These are phyloP conservation scores for Cyclotella baltica DNA, from an alignment of 108 stramenopile genomes.

Conservation along the genomic window DNA sequence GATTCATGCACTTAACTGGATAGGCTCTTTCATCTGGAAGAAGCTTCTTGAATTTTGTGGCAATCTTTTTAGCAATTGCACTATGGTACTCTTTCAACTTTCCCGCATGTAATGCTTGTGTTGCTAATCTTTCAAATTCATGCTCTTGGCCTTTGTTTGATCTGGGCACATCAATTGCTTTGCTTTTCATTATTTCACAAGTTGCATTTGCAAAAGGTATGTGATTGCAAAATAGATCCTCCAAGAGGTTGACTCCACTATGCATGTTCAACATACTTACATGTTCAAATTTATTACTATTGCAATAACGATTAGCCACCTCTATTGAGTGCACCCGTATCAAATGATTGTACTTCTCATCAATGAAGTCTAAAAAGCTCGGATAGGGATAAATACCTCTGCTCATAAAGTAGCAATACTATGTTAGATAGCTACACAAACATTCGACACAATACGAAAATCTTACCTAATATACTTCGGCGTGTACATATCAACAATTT, in stretches of 20 bases:
- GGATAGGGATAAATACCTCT: too few relatives aligned
- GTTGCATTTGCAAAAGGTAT: conserved; percentile 4
- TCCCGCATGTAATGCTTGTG: background rate
- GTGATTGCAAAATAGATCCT: conserved; percentile 25
- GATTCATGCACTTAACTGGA: conserved; percentile 10
- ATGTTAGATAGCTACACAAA: too few relatives aligned
- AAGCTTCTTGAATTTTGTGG: background rate
- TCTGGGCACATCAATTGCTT: background rate
- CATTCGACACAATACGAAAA: too few relatives aligned
- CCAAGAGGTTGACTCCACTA: background rate
- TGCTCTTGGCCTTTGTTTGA: background rate
- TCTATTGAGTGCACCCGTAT: conserved; percentile 12
- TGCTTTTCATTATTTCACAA: conserved; percentile 12
- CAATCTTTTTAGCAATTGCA: background rate
- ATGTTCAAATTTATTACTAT: conserved; percentile 3
- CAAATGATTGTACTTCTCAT: conserved; percentile 14
- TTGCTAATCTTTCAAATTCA: background rate
- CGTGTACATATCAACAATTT: conserved; percentile 23
- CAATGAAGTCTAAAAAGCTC: conserved; percentile 25
- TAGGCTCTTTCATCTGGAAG: background rate
- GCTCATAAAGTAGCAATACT: too few relatives aligned
- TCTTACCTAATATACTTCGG: conserved; percentile 2
- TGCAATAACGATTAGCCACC: conserved; percentile 19
- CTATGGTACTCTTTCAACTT: background rate
- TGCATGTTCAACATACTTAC: conserved; percentile 33